phyloP scores from a whole-genome alignment of 306 rosid genomes.

The Hippophae rhamnoides region DNA sequence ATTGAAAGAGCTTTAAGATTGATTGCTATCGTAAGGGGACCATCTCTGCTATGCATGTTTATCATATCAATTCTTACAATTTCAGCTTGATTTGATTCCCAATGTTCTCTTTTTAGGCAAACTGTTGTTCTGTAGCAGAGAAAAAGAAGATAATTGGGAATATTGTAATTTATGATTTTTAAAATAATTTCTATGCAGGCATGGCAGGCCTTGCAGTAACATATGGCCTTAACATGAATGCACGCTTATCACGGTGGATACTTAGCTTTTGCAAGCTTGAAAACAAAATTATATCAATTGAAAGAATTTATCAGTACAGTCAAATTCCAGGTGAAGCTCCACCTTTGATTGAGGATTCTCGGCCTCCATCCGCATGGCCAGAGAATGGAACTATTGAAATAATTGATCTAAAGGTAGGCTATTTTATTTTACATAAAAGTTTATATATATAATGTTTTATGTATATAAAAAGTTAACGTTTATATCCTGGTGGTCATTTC shows the following conservation, averaged over 20 bases:
- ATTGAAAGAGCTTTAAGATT: not conserved
- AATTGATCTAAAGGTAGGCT: conserved; percentile 63
- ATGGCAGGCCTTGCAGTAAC: conserved; percentile 98
- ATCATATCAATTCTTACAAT: conserved; percentile 1
- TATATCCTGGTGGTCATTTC: too few relatives aligned
- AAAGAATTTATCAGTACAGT: conserved; percentile 93
- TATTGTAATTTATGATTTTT: conserved; percentile 16
- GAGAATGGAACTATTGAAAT: conserved; percentile 68
- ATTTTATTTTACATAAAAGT: conserved; percentile 1
- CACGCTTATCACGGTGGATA: conserved; percentile 84
- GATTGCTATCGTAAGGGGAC: not conserved
- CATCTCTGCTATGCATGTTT: conserved; percentile 1
- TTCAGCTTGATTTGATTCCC: conserved; percentile 1
- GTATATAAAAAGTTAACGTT: not conserved
- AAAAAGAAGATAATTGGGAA: not conserved
- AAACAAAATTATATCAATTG: conserved; percentile 89
- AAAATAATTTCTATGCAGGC: conserved; percentile 38
- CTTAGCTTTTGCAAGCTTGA: conserved; percentile 98
- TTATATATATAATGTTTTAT: not conserved
- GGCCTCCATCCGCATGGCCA: conserved; percentile 76
- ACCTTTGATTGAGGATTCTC: conserved; percentile 49
- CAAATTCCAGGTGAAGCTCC: conserved; percentile 82
- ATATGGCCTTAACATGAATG: conserved; percentile 79
- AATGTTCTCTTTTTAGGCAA: not conserved
- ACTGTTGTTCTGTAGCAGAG: too few relatives aligned